These are phyloP conservation scores for Cyberlindnera xishuangbannaensis DNA, from an alignment of 805 yeast genomes.

Conservation along the genomic window DNA sequence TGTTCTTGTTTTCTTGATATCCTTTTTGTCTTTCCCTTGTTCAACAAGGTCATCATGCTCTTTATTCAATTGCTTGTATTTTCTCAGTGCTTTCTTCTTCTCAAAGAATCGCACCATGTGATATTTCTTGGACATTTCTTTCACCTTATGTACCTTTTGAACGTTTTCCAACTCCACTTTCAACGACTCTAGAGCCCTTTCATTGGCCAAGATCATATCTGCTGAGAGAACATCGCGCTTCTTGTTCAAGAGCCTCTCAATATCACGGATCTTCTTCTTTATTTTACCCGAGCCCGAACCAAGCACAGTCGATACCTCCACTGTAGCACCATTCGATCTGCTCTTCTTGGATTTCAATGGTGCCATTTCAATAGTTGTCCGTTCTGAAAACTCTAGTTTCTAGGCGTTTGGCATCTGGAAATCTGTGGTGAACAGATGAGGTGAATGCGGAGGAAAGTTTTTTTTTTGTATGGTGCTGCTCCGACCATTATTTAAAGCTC, in stretches of 20 bases:
- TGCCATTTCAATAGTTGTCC: conserved; percentile 10
- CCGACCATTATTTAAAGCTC: too few relatives aligned
- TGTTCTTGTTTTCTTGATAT: conserved; percentile 43
- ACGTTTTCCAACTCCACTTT: conserved; percentile 50
- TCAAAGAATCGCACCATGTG: conserved; percentile 94
- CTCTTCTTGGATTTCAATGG: conserved; percentile 12
- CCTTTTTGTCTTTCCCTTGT: conserved; percentile 31
- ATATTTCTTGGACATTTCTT: conserved; percentile 61
- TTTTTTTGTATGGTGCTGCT: too few relatives aligned
- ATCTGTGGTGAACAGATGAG: too few relatives aligned
- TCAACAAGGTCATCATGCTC: conserved; percentile 23
- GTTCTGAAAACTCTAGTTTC: too few relatives aligned
- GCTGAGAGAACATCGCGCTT: conserved; percentile 56
- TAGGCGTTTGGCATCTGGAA: too few relatives aligned
- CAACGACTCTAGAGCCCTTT: conserved; percentile 66
- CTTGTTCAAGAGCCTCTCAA: conserved; percentile 58
- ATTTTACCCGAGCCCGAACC: conserved; percentile 47
- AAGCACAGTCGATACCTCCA: conserved; percentile 27
- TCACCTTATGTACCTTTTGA: conserved; percentile 38
- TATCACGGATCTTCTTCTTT: conserved; percentile 82
- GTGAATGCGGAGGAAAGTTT: too few relatives aligned
- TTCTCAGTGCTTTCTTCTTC: conserved; percentile 74
- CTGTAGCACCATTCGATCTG: conserved; percentile 6
- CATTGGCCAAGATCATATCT: conserved; percentile 60
- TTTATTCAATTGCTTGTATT: conserved; percentile 45